Evolutionary conservation across 2,329 filamentous ascomycete genomes (phyloP), one percentile per base, ranked within the genome.

Genomic region (Chrysoporthe deuterocubensis): DNA sequence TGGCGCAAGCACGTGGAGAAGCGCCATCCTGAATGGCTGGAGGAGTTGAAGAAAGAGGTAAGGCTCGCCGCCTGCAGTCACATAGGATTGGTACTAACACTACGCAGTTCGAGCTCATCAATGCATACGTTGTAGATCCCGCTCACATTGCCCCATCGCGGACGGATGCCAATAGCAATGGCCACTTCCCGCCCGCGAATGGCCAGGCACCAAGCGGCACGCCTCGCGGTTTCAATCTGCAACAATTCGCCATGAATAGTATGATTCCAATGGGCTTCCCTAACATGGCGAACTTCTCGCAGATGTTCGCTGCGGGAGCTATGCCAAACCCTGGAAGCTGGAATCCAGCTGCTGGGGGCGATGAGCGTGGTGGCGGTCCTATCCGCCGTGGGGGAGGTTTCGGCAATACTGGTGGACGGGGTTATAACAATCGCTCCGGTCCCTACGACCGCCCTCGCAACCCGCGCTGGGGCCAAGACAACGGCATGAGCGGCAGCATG

Each of bases 1-100:
- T 99, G 96, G 95, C 90, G 90, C 75, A 99, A 99, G 83, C 96
- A 99, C 75, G 90, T 98, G 18, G 95, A 98, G 80, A 99, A 99
- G 82, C 90, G 96, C 67, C 96, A 99, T 78, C 78, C 87, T 0
- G 95, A 98, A 65, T 99, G 94, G 92, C 86, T 92, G 57, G 90
- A 94, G 44, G 87, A 83, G 64, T 82, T 97, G 71, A 91, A 90
- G 77, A 89, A 91, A 76, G 95, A 97, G 82, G 94, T 97, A 84
- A 83, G 89, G 18, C 18, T 56, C 18, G 26, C 43, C 14, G 32
- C 13, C 21, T 18, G n/a, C 4, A 32, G 8, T 13, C 46, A 46
- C 13, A 34, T 9, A 14, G 5, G 40, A 34, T 37, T 58, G 44
- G n/a, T 43, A 58, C 63, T 70, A 44, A 68, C 66, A 64, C 26